These are phyloP conservation scores for Arctium minus DNA, from an alignment of 129 eudicot species.

Conservation along the genomic window DNA sequence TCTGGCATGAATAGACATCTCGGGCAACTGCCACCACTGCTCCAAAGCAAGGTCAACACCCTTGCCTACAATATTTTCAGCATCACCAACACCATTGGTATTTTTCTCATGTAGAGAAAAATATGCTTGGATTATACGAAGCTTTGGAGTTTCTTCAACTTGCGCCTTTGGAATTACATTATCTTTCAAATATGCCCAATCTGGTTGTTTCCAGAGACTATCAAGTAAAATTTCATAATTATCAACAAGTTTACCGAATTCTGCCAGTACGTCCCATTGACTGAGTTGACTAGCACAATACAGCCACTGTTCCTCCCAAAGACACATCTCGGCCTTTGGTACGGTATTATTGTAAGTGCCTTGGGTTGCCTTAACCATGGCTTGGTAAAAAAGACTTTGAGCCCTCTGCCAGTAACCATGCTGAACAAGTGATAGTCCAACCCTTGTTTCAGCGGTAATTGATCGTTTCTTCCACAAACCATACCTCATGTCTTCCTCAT, in stretches of 20 bases:
- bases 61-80: conserved; percentile 86
- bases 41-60: conserved; percentile 97
- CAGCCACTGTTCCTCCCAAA: conserved; percentile 99
- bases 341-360: conserved; percentile 96
- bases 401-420: conserved; percentile 99
- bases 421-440: conserved; percentile 95
- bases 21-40: conserved; percentile 99
- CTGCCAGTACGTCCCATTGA: conserved; percentile 94
- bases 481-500: conserved; percentile 98
- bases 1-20: conserved; percentile 94
- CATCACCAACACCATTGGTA: conserved; percentile 86
- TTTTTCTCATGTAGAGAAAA: conserved; percentile 92
- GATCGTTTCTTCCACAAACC: conserved; percentile 98
- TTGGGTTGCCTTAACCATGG: conserved; percentile 97
- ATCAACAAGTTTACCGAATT: conserved; percentile 87
- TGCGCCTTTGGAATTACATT: conserved; percentile 92
- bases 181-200: conserved; percentile 90
- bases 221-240: conserved; percentile 92
- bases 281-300: conserved; percentile 88
- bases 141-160: conserved; percentile 96
- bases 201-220: conserved; percentile 98
- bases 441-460: conserved; percentile 86
- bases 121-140: conserved; percentile 91
- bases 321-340: conserved; percentile 99
- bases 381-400: conserved; percentile 91